A percentile compares a stretch with the other conserved stretches of the same genome.
Conservation (phyloP, 306 rosid genomes). For the Acacia crassicarpa region DNA sequence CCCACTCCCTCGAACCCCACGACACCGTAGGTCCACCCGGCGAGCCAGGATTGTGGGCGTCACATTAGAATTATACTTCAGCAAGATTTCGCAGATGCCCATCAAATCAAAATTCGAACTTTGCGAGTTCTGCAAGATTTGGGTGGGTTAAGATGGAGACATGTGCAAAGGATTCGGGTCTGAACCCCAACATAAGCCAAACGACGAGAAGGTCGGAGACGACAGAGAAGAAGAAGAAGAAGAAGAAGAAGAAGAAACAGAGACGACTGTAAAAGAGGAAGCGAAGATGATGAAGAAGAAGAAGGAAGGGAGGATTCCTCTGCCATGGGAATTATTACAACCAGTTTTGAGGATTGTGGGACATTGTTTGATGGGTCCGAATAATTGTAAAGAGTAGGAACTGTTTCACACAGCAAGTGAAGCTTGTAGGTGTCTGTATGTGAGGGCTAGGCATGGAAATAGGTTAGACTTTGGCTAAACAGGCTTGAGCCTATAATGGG, state of each 20-base stretch:
- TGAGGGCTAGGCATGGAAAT: too few relatives aligned
- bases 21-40: conserved; percentile 69
- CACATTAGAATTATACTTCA: conserved; percentile 54
- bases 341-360: conserved; percentile 62
- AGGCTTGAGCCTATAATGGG: too few relatives aligned
- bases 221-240: neutral
- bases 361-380: conserved; percentile 59
- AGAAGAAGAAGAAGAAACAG: too few relatives aligned
- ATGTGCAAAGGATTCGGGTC: conserved; percentile 23
- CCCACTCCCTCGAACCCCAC: conserved; percentile 64
- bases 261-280: neutral
- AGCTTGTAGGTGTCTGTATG: conserved; percentile 60
- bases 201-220: rapidly evolving
- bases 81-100: conserved; percentile 47
- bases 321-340: conserved; percentile 74
- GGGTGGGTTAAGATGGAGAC: conserved; percentile 59
- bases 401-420: conserved; percentile 38
- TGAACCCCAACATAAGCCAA: neutral
- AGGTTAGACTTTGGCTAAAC: too few relatives aligned
- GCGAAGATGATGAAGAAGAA: neutral
- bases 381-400: neutral
- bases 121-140: conserved; percentile 59
- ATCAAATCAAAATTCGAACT: conserved; percentile 52
- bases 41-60: conserved; percentile 71
- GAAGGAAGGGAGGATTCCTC: conserved; percentile 54